Evolutionary conservation across 2,329 filamentous ascomycete species (phyloP).

Genomic region (Verticillium zaregamsianum): DNA sequence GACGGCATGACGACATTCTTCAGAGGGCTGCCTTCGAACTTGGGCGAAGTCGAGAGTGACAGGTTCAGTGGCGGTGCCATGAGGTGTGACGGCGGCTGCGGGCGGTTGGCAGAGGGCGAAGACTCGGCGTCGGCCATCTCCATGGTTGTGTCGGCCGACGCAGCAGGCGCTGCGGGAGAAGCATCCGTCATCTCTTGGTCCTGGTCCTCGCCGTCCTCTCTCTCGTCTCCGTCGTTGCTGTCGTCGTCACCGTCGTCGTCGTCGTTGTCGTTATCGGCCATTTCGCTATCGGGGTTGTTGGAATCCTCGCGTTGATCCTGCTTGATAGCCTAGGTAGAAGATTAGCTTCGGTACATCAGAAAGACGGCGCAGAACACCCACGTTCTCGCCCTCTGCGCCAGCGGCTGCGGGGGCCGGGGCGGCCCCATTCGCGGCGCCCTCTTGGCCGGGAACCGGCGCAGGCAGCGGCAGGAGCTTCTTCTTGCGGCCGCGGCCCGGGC

Average conservation of each 20-base stretch:
- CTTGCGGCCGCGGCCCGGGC: conserved; percentile 73
- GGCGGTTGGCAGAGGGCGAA: conserved; percentile 3
- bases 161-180: conserved; percentile 20
- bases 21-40: conserved; percentile 45
- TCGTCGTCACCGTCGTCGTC: conserved; percentile 45
- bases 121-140: conserved; percentile 13
- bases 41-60: conserved; percentile 23
- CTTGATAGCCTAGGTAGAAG: conserved; percentile 29
- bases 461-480: conserved; percentile 60
- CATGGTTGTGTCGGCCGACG: conserved; percentile 16
- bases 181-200: conserved; percentile 29
- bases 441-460: conserved; percentile 28
- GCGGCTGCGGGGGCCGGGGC: conserved; percentile 9
- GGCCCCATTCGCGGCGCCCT: conserved; percentile 27
- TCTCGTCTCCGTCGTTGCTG: conserved; percentile 37
- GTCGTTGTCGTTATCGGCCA: conserved; percentile 47
- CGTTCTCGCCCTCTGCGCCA: conserved; percentile 7
- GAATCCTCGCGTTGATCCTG: conserved; percentile 36
- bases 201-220: conserved; percentile 18
- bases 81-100: conserved; percentile 20
- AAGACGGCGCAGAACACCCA: conserved; percentile 1
- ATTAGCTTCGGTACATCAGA: conserved; percentile 9
- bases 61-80: conserved; percentile 24
- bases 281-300: conserved; percentile 46
- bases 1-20: conserved; percentile 48